Evolutionary conservation across 805 yeast species (phyloP).

Genomic region (Schizosaccharomyces cryophilus): DNA sequence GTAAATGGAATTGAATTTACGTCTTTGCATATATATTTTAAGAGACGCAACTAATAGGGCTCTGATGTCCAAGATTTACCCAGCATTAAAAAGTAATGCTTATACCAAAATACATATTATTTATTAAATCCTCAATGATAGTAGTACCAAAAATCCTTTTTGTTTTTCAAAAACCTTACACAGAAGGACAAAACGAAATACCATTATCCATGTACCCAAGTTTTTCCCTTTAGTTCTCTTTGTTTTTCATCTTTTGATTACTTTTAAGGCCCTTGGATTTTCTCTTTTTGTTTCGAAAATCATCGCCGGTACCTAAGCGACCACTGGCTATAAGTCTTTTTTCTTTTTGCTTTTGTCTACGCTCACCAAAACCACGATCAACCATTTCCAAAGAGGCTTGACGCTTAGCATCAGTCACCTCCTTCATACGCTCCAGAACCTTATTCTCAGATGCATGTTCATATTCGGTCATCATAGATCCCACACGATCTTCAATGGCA

Average conservation of each 20-base stretch:
- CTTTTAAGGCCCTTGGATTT: background rate
- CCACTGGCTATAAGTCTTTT: slow-evolving; percentile 10
- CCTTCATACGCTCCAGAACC: slow-evolving; percentile 43
- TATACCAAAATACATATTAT: too few species aligned
- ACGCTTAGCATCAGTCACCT: slow-evolving; percentile 60
- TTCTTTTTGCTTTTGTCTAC: slow-evolving; percentile 25
- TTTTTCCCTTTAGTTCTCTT: too few species aligned
- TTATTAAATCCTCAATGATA: too few species aligned
- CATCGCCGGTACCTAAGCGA: background rate
- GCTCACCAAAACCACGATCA: slow-evolving; percentile 65
- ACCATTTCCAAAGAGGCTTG: slow-evolving; percentile 90
- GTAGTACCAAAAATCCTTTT: too few species aligned
- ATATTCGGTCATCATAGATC: slow-evolving; percentile 54
- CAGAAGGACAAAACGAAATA: too few species aligned
- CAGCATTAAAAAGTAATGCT: too few species aligned
- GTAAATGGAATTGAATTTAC: too few species aligned
- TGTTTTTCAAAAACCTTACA: too few species aligned
- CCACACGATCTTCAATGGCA: slow-evolving; percentile 68
- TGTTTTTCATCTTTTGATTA: background rate
- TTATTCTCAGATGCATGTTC: slow-evolving; percentile 47
- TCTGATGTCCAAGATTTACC: too few species aligned
- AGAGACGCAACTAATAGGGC: too few species aligned
- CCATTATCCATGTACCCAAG: too few species aligned
- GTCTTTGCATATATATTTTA: too few species aligned
- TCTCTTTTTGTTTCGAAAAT: background rate